Base-by-base conservation (phyloP, 2,329 filamentous ascomycete species). In the Amesomyces nigricolor region DNA sequence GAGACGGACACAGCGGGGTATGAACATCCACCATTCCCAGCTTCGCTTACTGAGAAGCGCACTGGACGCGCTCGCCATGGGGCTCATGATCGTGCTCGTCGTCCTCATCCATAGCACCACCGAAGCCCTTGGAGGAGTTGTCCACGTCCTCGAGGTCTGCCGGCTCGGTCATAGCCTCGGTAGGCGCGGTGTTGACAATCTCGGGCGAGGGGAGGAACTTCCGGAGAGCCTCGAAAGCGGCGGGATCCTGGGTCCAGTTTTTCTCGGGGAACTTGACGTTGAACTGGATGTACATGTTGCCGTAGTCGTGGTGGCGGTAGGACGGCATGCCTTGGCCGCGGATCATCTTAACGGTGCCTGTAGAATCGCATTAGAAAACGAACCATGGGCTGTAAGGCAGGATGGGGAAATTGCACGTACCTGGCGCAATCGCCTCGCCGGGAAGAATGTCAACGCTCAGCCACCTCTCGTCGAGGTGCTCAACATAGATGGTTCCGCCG, bases 311-410 rank as follows among this genome's bases (percentile, higher is more conserved):
- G 73, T 97, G 94, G 66, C 94, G 85, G 73, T 84, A 88, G 4
- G 94, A 95, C 42, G 94, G 94, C 94, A 99, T 99, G 71, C 94
- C 94, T 75, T 99, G 94, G 62, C 91, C 91, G 63, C 89, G 89
- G 67, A 99, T 86, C 73, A 96, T 88, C 78, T 96, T 97, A 71
- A 97, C 82, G 63, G 89, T 79, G 64, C 89, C 94, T 96, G 65
- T 53, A 54, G 39, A 47, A 30, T 16, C 1, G 14, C 22, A 58
- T 70, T 61, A 70, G 59, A 26, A 46, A 55, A 11, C 35, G 32
- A 13, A 35, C 8, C 32, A 35, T 9, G 8, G 32, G 7, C 9
- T 10, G 6, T 11, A 1, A 38, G 32, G 11, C 10, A 4, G 1
- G 22, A 35, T 42, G 29, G 43, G 8, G 7, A 29, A 17, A 29